These are phyloP conservation scores for Emericellopsis terricola DNA, from an alignment of 495 filamentous ascomycete species.

Conservation along the genomic window DNA sequence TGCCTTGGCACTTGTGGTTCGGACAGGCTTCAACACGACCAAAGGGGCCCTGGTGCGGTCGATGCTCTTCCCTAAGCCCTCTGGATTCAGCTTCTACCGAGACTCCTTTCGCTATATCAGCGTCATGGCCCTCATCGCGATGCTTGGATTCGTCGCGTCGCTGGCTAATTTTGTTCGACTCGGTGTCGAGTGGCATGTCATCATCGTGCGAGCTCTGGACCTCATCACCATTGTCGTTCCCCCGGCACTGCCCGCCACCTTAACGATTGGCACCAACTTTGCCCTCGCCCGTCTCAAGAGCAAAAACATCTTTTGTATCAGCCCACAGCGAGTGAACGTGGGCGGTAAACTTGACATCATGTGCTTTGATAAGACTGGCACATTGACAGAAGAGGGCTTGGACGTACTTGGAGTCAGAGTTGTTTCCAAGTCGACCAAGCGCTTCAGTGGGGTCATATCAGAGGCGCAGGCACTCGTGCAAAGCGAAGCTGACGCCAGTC, in stretches of 20 bases:
- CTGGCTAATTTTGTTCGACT: conserved; percentile 85
- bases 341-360: conserved; percentile 90
- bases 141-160: conserved; percentile 74
- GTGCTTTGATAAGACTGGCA: conserved; percentile 98
- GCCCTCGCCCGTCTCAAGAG: conserved; percentile 71
- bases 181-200: conserved; percentile 66
- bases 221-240: conserved; percentile 97
- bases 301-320: conserved; percentile 92
- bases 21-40: conserved; percentile 93
- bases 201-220: conserved; percentile 82
- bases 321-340: conserved; percentile 88
- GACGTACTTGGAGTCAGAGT: conserved; percentile 82
- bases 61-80: conserved; percentile 97
- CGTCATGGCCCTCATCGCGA: conserved; percentile 84
- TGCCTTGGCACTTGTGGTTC: conserved; percentile 75
- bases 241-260: conserved; percentile 86
- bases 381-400: conserved; percentile 89
- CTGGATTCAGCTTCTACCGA: conserved; percentile 93
- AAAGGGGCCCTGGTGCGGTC: conserved; percentile 92
- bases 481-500: conserved; percentile 31
- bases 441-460: conserved; percentile 28
- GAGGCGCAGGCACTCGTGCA: conserved; percentile 34
- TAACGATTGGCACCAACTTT: conserved; percentile 94
- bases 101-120: conserved; percentile 97
- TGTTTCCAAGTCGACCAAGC: conserved; percentile 41